These are phyloP conservation scores for Suhomyces maxii DNA, from an alignment of 1,139 yeast species.

Conservation along the genomic window DNA sequence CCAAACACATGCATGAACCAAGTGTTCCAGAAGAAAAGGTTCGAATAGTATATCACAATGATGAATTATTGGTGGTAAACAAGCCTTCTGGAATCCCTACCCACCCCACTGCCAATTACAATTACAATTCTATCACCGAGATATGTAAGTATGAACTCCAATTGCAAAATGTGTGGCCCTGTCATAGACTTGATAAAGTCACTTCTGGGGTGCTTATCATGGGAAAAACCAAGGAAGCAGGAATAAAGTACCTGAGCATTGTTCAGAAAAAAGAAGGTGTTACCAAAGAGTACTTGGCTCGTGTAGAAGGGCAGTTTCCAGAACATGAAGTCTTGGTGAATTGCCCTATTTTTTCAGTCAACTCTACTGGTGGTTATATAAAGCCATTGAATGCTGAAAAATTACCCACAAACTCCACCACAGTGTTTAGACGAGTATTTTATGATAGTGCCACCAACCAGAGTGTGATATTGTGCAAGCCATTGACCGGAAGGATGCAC, in stretches of 20 bases:
- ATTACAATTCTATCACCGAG: slow-evolving; percentile 62
- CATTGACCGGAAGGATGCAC: slow-evolving; percentile 75
- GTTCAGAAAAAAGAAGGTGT: slow-evolving; percentile 43
- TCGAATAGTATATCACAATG: slow-evolving; percentile 45
- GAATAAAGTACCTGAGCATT: slow-evolving; percentile 41
- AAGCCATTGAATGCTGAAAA: slow-evolving; percentile 30
- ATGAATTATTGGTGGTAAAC: slow-evolving; percentile 56
- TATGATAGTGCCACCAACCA: slow-evolving; percentile 36
- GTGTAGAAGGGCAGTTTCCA: slow-evolving; percentile 61
- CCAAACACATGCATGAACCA: slow-evolving; percentile 65
- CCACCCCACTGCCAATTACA: slow-evolving; percentile 73
- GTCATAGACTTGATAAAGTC: slow-evolving; percentile 70
- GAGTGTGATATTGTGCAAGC: slow-evolving; percentile 63
- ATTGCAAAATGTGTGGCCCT: slow-evolving; percentile 47
- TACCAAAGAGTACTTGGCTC: slow-evolving; percentile 55
- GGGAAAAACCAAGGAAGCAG: slow-evolving; percentile 49
- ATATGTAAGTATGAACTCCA: slow-evolving; percentile 45
- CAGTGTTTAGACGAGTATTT: slow-evolving; percentile 29
- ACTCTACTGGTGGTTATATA: slow-evolving; percentile 37
- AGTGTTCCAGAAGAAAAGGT: slow-evolving; percentile 36
- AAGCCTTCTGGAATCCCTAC: slow-evolving; percentile 81
- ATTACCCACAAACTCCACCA: slow-evolving; percentile 33
- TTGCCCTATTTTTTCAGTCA: slow-evolving; percentile 40
- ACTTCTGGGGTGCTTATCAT: slow-evolving; percentile 74
- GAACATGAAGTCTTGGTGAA: slow-evolving; percentile 21